Percentiles rank a stretch among this genome's conserved stretches.
phyloP scores from a whole-genome alignment of 768 basidiomycete species.

The Tephrocybe sp. region DNA sequence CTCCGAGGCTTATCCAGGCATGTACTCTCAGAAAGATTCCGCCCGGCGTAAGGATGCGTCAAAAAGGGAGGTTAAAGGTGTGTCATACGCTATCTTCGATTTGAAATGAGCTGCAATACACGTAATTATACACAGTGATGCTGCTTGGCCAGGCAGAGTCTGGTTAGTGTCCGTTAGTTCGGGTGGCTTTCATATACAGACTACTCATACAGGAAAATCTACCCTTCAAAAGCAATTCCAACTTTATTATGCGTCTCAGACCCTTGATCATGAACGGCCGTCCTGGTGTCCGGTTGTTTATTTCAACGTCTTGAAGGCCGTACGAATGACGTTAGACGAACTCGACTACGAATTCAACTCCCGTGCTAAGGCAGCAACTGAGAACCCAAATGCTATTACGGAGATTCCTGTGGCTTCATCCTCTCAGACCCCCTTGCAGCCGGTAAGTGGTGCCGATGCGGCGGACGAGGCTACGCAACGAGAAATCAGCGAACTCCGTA shows the following conservation, averaged over 20 bases:
- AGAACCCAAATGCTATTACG: slow-evolving; percentile 15
- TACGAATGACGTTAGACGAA: slow-evolving; percentile 72
- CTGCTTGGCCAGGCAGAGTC: slow-evolving; percentile 79
- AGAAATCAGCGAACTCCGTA: slow-evolving; percentile 52
- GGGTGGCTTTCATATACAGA: neutral
- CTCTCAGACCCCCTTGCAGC: slow-evolving; percentile 6
- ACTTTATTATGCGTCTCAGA: slow-evolving; percentile 69
- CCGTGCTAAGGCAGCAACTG: slow-evolving; percentile 12
- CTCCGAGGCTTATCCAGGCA: slow-evolving; percentile 3
- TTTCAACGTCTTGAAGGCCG: slow-evolving; percentile 79
- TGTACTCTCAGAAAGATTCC: slow-evolving; percentile 43
- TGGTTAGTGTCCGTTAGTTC: slow-evolving; percentile 24
- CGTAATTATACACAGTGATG: slow-evolving; percentile 45
- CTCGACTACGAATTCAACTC: slow-evolving; percentile 55
- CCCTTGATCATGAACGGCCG: slow-evolving; percentile 67
- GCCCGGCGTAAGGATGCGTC: slow-evolving; percentile 42
- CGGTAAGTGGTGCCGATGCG: neutral
- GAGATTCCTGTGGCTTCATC: slow-evolving; percentile 20
- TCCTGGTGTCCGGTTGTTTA: slow-evolving; percentile 81
- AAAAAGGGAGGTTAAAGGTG: slow-evolving; percentile 49
- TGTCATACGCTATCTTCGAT: slow-evolving; percentile 5
- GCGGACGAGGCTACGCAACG: slow-evolving; percentile 3
- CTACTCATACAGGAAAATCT: slow-evolving; percentile 56
- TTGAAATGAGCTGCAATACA: neutral
- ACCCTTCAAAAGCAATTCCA: slow-evolving; percentile 86